Evolutionary conservation across 2,329 filamentous ascomycete species (phyloP).

Genomic region (Ophiostoma himal-ulmi): DNA sequence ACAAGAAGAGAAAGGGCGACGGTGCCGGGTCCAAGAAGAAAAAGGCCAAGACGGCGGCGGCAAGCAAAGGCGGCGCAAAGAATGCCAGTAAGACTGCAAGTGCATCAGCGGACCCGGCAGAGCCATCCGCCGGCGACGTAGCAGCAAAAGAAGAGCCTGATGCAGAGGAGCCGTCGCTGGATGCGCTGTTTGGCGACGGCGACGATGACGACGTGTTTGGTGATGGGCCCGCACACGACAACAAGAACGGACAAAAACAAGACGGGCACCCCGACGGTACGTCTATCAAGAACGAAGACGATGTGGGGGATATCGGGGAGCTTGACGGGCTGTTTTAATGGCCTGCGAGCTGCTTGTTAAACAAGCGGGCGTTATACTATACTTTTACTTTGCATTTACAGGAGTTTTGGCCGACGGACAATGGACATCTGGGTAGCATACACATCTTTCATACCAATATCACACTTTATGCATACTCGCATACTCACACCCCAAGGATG

Average conservation of each 20-base stretch:
- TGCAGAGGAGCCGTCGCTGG: conserved; percentile 20
- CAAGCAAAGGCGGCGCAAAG: not conserved
- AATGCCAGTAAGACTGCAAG: not conserved
- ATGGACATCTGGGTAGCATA: not conserved
- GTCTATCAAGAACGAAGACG: not conserved
- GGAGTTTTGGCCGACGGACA: not conserved
- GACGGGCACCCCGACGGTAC: not conserved
- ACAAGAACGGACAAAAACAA: not conserved
- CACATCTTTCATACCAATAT: not conserved
- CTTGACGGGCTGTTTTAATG: not conserved
- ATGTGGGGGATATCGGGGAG: not conserved
- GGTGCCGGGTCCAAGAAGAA: conserved; percentile 3
- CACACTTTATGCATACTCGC: not conserved
- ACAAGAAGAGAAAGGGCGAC: conserved; percentile 12
- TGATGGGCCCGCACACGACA: not conserved
- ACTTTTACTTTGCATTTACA: not conserved
- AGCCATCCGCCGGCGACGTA: not conserved
- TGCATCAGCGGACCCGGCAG: not conserved
- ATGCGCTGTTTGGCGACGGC: conserved; percentile 22
- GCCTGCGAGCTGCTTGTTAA: not conserved
- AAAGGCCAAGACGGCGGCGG: conserved; percentile 10
- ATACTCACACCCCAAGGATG: not conserved
- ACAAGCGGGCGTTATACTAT: not conserved
- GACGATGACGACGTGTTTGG: conserved; percentile 14
- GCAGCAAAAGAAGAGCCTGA: conserved; percentile 18